Evolutionary conservation across 2,329 filamentous ascomycete species (phyloP).

Genomic region (Paracamarosporium sp.): DNA sequence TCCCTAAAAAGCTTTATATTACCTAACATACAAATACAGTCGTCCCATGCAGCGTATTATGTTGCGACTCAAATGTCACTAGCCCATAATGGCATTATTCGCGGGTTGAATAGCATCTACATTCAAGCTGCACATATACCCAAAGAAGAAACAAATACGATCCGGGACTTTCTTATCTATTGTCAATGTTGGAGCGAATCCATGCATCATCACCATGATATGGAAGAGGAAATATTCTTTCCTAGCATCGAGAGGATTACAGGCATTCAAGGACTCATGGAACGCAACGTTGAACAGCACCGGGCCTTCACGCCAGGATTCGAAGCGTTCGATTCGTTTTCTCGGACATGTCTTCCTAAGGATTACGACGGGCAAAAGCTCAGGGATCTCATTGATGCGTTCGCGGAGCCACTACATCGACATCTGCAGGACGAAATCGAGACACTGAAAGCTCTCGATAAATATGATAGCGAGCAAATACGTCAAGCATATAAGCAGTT

Average conservation of each 20-base stretch:
- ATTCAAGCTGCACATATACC: conserved; percentile 61
- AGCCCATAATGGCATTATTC: conserved; percentile 68
- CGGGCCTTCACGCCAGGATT: conserved; percentile 62
- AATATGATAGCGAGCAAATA: conserved; percentile 23
- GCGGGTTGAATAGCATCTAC: conserved; percentile 69
- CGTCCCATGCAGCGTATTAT: conserved; percentile 41
- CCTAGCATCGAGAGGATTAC: conserved; percentile 62
- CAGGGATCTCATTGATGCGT: conserved; percentile 21
- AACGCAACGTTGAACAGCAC: conserved; percentile 63
- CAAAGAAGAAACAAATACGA: conserved; percentile 62
- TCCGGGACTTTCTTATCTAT: conserved; percentile 36
- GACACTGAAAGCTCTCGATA: conserved; percentile 22
- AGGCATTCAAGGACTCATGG: conserved; percentile 59
- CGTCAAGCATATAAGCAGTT: conserved; percentile 29
- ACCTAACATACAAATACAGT: conserved; percentile 20
- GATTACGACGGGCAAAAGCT: conserved; percentile 19
- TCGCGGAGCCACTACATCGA: conserved; percentile 19
- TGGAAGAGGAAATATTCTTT: conserved; percentile 66
- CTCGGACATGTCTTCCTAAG: conserved; percentile 9
- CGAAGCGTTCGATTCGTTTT: conserved; percentile 37
- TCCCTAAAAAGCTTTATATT: not conserved
- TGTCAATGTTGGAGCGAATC: conserved; percentile 55
- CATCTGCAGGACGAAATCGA: conserved; percentile 31
- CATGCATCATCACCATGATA: conserved; percentile 67
- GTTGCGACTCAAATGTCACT: conserved; percentile 69